Evolutionary conservation across 1,284 basidiomycete genomes (phyloP).

Genomic region (Irpex rosettiformis): DNA sequence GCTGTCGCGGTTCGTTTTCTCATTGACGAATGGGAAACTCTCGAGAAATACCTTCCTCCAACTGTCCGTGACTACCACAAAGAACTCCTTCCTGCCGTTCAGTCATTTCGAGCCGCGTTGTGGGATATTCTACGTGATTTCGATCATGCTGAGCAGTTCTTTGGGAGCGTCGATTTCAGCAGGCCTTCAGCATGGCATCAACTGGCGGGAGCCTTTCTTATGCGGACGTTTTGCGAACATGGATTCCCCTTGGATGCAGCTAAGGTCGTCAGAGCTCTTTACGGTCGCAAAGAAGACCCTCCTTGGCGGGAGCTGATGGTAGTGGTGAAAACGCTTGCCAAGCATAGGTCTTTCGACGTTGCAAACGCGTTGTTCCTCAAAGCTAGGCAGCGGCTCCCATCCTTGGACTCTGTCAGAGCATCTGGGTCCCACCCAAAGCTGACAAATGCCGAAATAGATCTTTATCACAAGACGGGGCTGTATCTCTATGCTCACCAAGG

Average conservation of each 20-base stretch:
- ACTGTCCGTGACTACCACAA: slow-evolving; percentile 11
- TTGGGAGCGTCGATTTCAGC: slow-evolving; percentile 20
- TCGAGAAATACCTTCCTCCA: slow-evolving; percentile 31
- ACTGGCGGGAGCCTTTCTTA: neutral
- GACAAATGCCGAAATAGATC: neutral
- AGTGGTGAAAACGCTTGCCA: slow-evolving; percentile 45
- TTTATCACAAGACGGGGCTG: slow-evolving; percentile 38
- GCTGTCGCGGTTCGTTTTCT: slow-evolving; percentile 42
- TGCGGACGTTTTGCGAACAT: neutral
- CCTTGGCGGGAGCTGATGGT: slow-evolving; percentile 28
- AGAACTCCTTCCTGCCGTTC: neutral
- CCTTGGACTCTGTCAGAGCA: neutral
- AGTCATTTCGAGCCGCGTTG: slow-evolving; percentile 28
- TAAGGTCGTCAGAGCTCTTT: slow-evolving; percentile 42
- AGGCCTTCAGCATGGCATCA: neutral
- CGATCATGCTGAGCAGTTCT: slow-evolving; percentile 31
- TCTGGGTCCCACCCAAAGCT: neutral
- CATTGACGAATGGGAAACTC: slow-evolving; percentile 37
- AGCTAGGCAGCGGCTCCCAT: slow-evolving; percentile 10
- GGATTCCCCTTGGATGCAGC: slow-evolving; percentile 27
- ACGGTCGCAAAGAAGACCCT: slow-evolving; percentile 32
- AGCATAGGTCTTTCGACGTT: slow-evolving; percentile 33
- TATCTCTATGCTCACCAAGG: slow-evolving; percentile 51
- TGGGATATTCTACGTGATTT: slow-evolving; percentile 26
- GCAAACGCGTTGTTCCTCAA: slow-evolving; percentile 41